Percentiles rank a stretch among this genome's conserved stretches.
These are phyloP conservation scores for Acidomyces sp. DNA, from an alignment of 495 filamentous ascomycete genomes.

Conservation along the genomic window DNA sequence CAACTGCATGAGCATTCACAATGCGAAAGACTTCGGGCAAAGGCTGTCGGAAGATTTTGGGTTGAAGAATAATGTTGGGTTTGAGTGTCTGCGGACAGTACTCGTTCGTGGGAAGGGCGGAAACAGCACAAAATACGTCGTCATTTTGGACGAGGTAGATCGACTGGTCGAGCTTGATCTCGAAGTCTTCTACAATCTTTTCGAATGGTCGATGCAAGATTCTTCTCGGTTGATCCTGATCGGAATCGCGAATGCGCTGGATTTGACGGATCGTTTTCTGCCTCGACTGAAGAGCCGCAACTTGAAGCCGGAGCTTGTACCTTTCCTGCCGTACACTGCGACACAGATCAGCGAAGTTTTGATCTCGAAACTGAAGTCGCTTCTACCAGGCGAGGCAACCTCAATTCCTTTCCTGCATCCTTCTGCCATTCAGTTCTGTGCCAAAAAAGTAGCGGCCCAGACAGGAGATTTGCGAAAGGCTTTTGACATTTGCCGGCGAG, in stretches of 20 bases:
- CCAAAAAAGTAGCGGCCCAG: constrained; percentile 85
- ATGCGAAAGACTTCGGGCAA: constrained; percentile 64
- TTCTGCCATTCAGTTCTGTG: constrained; percentile 79
- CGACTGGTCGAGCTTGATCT: constrained; percentile 76
- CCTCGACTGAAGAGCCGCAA: constrained; percentile 87
- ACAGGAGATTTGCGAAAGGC: constrained; percentile 90
- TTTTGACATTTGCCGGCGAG: constrained; percentile 82
- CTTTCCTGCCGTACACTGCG: constrained; percentile 85
- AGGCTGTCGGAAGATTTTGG: constrained; percentile 56
- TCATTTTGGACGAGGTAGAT: constrained; percentile 90
- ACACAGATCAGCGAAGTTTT: constrained; percentile 81
- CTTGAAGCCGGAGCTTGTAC: constrained; percentile 75
- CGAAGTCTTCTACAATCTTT: constrained; percentile 76
- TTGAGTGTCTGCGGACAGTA: constrained; percentile 9
- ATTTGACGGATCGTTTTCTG: constrained; percentile 88
- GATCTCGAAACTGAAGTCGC: constrained; percentile 61
- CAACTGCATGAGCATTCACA: constrained; percentile 94
- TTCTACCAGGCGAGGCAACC: constrained; percentile 24
- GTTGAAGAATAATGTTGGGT: constrained; percentile 34
- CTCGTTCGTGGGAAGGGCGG: constrained; percentile 23
- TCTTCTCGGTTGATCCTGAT: constrained; percentile 69
- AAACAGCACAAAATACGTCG: constrained; percentile 41
- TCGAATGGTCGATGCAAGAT: constrained; percentile 78
- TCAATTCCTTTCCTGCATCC: constrained; percentile 68
- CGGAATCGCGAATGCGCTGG: constrained; percentile 92